Evolutionary conservation across 2,329 filamentous ascomycete species (phyloP), one percentile per base, ranked within the genome.

Genomic region (Apiospora kogelbergensis): DNA sequence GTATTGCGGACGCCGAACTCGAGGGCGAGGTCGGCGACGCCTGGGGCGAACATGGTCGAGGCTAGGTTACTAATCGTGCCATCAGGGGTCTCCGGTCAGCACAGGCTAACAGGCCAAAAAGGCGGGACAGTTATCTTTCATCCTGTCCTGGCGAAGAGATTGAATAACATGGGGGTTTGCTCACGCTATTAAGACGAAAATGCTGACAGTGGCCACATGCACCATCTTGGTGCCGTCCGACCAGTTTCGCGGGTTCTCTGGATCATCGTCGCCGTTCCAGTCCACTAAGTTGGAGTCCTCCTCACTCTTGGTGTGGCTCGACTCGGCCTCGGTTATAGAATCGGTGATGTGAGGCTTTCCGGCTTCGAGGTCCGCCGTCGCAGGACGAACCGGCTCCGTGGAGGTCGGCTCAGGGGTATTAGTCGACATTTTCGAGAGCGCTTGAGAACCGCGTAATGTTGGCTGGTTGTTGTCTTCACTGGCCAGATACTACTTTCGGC

Each of bases 231-330:
- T 81, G 11, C 69, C 70, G 0, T 73, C 73, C 2, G 79, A 70
- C 86, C 86, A 89, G 74, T 89, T 89, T 70, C 84, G 74, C 0
- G 87, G 86, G 68, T 88, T 86, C 65, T 82, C 77, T 0, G 83
- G 82, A 68, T 87, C 85, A 68, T 84, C 76, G 0, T 82, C 80
- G 1, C 83, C 81, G 72, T 88, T 84, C 83, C 86, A 89, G 68
- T 81, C 83, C 3, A 89, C 83, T 17, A 86, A 76, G 71, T 86
- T 84, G 2, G 84, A 80, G 71, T 86, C 81, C 72, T 13, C 30
- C 37, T 69, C 24, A 6, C 24, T 7, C 15, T 57, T 57, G 24
- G 48, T 33, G 24, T 57, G 48, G 48, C 22, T 33, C 13, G 48
- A 57, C 24, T 15, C 48, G 48, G 48, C 24, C 15, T 57, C 26